These are phyloP conservation scores for Macroventuria anomochaeta DNA, from an alignment of 2,329 filamentous ascomycete species.

Conservation along the genomic window DNA sequence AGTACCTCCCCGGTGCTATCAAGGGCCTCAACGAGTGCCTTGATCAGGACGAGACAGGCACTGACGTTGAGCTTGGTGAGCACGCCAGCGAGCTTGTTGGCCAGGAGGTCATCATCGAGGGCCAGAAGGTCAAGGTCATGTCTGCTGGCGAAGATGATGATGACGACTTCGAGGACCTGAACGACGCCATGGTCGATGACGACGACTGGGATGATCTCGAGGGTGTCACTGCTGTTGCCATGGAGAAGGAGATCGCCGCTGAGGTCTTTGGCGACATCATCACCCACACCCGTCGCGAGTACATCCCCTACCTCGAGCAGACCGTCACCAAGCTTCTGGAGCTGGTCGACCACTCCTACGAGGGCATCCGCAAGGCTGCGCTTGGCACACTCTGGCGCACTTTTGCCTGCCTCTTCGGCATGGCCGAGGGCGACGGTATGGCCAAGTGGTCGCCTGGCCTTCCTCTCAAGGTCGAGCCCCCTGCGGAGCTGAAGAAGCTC, in stretches of 20 bases:
- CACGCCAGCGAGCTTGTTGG: constrained; percentile 76
- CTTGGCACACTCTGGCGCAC: constrained; percentile 92
- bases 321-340: constrained; percentile 81
- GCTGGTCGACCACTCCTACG: constrained; percentile 86
- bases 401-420: constrained; percentile 87
- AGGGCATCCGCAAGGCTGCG: constrained; percentile 91
- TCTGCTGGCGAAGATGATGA: constrained; percentile 64
- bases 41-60: constrained; percentile 84
- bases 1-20: constrained; percentile 79
- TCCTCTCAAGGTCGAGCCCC: constrained; percentile 80
- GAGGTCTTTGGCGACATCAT: constrained; percentile 95
- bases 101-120: constrained; percentile 76
- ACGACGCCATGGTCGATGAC: constrained; percentile 69
- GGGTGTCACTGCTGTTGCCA: constrained; percentile 84
- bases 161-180: constrained; percentile 64
- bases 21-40: constrained; percentile 83
- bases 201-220: constrained; percentile 84
- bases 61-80: constrained; percentile 77
- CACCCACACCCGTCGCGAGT: constrained; percentile 80
- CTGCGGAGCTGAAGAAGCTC: constrained; percentile 80
- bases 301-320: constrained; percentile 85
- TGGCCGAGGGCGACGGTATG: constrained; percentile 80
- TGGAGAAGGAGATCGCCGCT: constrained; percentile 97
- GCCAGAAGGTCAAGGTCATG: constrained; percentile 85
- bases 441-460: constrained; percentile 88